Evolutionary conservation across 2,329 filamentous ascomycete species (phyloP).

Genomic region (Fusarium longipes): DNA sequence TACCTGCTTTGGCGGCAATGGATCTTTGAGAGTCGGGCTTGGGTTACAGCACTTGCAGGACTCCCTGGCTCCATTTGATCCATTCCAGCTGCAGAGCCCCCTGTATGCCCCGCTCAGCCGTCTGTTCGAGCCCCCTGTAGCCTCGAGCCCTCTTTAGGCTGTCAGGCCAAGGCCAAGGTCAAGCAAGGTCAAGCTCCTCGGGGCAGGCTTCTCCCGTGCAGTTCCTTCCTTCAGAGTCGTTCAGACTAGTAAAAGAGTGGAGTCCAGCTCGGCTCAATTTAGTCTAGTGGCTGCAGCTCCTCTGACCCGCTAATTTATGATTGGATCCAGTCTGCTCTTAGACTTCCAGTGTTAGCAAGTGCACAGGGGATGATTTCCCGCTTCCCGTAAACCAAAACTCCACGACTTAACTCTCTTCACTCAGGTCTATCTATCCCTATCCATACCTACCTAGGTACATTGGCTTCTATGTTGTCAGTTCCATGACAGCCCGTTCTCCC

Average conservation of each 20-base stretch:
- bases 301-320: not conserved
- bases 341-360: not conserved
- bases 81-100: constrained; percentile 12
- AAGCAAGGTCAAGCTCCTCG: constrained; percentile 6
- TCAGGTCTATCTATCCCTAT: not conserved
- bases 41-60: not conserved
- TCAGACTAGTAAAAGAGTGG: not conserved
- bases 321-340: not conserved
- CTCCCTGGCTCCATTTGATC: no score
- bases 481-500: not conserved
- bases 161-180: not conserved
- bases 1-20: not conserved
- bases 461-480: not conserved
- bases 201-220: constrained; percentile 5
- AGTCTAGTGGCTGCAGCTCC: not conserved
- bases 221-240: not conserved
- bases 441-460: not conserved
- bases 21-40: not conserved
- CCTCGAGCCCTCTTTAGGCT: not conserved
- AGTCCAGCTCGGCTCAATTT: not conserved
- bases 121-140: not conserved
- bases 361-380: constrained; percentile 22
- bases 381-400: constrained; percentile 32
- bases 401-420: constrained; percentile 8
- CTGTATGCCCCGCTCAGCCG: constrained; percentile 13